These are phyloP conservation scores for Aristolochia californica DNA, from an alignment of 164 flowering plant species.

Conservation along the genomic window DNA sequence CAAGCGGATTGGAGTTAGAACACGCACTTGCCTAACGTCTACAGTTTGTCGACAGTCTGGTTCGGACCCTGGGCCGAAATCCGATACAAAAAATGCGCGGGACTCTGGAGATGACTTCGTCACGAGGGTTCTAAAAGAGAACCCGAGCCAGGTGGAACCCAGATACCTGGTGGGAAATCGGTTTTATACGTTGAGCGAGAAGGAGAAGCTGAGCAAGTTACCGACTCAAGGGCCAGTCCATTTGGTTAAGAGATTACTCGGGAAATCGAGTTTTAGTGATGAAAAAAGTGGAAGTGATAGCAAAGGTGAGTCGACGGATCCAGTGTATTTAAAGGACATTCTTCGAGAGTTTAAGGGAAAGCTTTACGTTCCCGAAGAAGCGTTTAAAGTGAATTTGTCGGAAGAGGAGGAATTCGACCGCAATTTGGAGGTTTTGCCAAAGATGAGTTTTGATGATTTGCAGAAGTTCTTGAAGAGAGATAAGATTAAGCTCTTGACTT, in stretches of 20 bases:
- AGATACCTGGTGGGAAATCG: slow-evolving; percentile 46
- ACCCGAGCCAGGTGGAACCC: slow-evolving; percentile 87
- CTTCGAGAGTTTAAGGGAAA: slow-evolving; percentile 79
- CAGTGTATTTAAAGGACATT: slow-evolving; percentile 70
- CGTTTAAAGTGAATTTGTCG: slow-evolving; percentile 47
- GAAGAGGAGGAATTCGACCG: slow-evolving; percentile 76
- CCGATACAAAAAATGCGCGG: slow-evolving; percentile 10
- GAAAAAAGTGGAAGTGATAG: slow-evolving; percentile 11
- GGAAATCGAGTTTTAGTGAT: slow-evolving; percentile 15
- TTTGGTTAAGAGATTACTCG: slow-evolving; percentile 22
- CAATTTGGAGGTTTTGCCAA: slow-evolving; percentile 52
- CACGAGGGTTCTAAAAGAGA: slow-evolving; percentile 74
- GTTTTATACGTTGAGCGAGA: slow-evolving; percentile 58
- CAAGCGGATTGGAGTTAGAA: background rate
- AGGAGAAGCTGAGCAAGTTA: slow-evolving; percentile 30
- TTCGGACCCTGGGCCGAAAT: slow-evolving; percentile 12
- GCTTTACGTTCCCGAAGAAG: slow-evolving; percentile 83
- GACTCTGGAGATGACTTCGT: slow-evolving; percentile 56
- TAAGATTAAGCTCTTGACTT: slow-evolving; percentile 68
- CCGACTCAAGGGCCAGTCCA: slow-evolving; percentile 19
- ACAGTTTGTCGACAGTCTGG: background rate
- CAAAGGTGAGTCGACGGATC: slow-evolving; percentile 13
- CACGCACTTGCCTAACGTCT: background rate
- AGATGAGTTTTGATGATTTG: slow-evolving; percentile 66
- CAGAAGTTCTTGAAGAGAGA: slow-evolving; percentile 39